Evolutionary conservation across 163 green algal genomes (phyloP), one percentile per base, ranked within the genome.

Genomic region (Prototheca stagnorum): DNA sequence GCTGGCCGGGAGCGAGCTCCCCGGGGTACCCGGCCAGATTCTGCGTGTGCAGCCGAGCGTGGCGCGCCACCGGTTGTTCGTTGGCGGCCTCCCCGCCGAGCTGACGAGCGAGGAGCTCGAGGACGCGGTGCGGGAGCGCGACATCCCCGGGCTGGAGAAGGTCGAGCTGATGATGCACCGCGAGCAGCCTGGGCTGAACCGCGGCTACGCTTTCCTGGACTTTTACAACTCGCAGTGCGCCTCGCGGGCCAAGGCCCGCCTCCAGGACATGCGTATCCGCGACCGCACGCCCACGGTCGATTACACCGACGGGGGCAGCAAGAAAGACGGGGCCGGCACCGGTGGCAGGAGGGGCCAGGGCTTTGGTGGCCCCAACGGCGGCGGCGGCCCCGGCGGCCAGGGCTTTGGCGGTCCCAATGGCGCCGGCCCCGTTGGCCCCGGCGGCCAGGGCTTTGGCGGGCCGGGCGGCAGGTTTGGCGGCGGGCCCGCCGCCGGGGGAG

Each of bases 221-320:
- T 93, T 92, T 51, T 92, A 93, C 74, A 95, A 95, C 65, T 60
- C 88, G 28, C 64, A 72, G 0, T 75, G 65, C 27, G 85, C 85
- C 4, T 59, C 77, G 22, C 25, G 51, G 16, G 79, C 84, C 22
- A 73, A 80, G 35, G 62, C 62, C 3, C 53, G 62, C 5, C 59
- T 93, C 15, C 69, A 51, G 14, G 46, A 65, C 26, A 86, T 84
- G 62, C 75, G 64, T 46, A 31, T 83, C 22, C 53, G 57, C 15
- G 66, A 62, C 25, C 47, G 59, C 21, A 17, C 26, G 2, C 19
- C 78, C 44, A 82, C 57, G 0, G 67, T 92, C 6, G 80, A 75
- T 26, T 89, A 76, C 66, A 81, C 80, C 4, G 84, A 93, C 56
- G 67, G 67, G 8, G 71, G n/a, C n/a, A n/a, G n/a, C n/a, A n/a